A percentile compares a stretch with the other conserved stretches of the same genome.
Evolutionary conservation across 768 basidiomycete species (phyloP).

Genomic region (Postia placenta): DNA sequence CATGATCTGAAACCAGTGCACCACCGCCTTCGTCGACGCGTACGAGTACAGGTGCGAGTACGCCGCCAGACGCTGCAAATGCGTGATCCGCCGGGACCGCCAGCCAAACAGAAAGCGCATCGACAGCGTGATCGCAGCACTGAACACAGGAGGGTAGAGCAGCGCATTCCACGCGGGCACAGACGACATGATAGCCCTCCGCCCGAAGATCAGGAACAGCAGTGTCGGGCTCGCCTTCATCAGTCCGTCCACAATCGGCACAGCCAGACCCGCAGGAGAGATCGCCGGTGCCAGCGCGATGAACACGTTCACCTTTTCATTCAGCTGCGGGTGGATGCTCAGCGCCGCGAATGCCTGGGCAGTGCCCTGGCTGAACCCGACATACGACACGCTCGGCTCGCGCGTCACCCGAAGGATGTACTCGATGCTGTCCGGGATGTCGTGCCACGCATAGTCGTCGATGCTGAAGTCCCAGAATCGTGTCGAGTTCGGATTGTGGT

Average conservation of each 20-base stretch:
- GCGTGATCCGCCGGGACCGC: conserved; percentile 60
- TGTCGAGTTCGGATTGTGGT: conserved; percentile 55
- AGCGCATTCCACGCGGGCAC: conserved; percentile 79
- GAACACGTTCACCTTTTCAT: conserved; percentile 74
- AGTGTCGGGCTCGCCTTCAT: conserved; percentile 83
- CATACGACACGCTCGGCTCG: conserved; percentile 60
- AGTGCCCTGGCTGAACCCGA: conserved; percentile 81
- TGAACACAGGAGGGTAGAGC: conserved; percentile 78
- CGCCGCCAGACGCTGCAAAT: conserved; percentile 67
- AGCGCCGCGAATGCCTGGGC: conserved; percentile 82
- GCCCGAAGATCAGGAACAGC: conserved; percentile 79
- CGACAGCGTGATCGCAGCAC: conserved; percentile 58
- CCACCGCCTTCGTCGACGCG: conserved; percentile 77
- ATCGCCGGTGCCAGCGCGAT: conserved; percentile 82
- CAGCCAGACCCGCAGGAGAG: conserved; percentile 70
- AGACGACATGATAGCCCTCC: conserved; percentile 78
- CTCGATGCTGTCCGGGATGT: conserved; percentile 78
- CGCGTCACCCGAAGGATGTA: conserved; percentile 71
- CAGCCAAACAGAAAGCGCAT: conserved; percentile 75
- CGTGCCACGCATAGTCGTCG: conserved; percentile 85
- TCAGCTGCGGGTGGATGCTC: conserved; percentile 72
- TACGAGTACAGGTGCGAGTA: conserved; percentile 82
- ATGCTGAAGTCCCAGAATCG: conserved; percentile 79
- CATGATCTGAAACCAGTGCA: conserved; percentile 93
- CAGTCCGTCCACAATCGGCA: conserved; percentile 73